A percentile compares a stretch with the other conserved stretches of the same genome.
Conservation (phyloP, 2,329 filamentous ascomycete species). For the Penicillium sp. region DNA sequence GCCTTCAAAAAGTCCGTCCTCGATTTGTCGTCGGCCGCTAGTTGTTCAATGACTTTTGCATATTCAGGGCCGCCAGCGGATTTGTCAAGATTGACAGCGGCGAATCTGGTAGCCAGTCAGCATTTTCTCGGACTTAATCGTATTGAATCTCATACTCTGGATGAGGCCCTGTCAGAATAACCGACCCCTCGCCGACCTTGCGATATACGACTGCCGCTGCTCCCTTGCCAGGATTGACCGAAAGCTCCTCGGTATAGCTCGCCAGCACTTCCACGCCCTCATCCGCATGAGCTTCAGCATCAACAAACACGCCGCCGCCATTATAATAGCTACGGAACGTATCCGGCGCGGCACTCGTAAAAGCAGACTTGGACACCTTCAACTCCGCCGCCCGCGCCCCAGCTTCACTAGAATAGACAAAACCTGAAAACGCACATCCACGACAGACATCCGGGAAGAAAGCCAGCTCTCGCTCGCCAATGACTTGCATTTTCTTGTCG, state of each 20-base stretch:
- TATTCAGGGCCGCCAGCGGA: constrained; percentile 67
- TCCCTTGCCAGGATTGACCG: constrained; percentile 69
- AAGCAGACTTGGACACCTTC: constrained; percentile 57
- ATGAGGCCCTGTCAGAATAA: constrained; percentile 80
- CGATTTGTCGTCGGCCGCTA: constrained; percentile 65
- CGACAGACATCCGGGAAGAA: constrained; percentile 87
- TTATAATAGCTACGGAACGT: constrained; percentile 82
- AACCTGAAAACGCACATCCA: constrained; percentile 82
- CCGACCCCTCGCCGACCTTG: constrained; percentile 74
- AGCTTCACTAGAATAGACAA: constrained; percentile 82
- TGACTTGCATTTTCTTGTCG: constrained; percentile 73
- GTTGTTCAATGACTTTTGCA: constrained; percentile 61
- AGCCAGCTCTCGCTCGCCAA: constrained; percentile 76
- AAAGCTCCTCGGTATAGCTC: constrained; percentile 68
- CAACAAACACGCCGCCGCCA: constrained; percentile 88
- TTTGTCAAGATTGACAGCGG: constrained; percentile 69
- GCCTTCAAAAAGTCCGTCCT: constrained; percentile 74
- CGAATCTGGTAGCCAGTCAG: constrained; percentile 59
- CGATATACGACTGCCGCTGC: constrained; percentile 80
- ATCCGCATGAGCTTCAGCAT: constrained; percentile 60
- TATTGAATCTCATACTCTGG: constrained; percentile 75
- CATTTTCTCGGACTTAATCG: neutral
- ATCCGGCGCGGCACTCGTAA: constrained; percentile 53
- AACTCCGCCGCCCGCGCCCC: constrained; percentile 72
- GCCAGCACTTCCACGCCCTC: constrained; percentile 76